These are phyloP conservation scores for Corchorus olitorius DNA, from an alignment of 345 rosid species.

Conservation along the genomic window DNA sequence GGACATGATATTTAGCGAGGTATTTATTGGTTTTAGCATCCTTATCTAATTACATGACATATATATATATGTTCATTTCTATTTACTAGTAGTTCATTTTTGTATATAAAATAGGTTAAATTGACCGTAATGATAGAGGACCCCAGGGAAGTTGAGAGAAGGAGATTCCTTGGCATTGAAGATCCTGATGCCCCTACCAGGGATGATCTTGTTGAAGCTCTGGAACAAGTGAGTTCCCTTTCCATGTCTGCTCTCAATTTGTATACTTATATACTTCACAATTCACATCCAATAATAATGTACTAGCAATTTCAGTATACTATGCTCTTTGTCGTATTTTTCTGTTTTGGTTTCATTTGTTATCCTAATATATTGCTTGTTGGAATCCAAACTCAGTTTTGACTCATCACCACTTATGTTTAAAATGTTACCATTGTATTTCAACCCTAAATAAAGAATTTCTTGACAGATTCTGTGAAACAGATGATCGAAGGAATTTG, in stretches of 20 bases:
- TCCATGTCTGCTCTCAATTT: background rate
- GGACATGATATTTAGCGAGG: slow-evolving; percentile 93
- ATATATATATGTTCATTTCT: background rate
- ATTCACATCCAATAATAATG: background rate
- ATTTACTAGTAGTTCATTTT: background rate
- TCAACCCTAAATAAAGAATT: background rate
- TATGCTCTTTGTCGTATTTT: background rate
- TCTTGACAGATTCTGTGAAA: background rate
- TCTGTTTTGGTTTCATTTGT: background rate
- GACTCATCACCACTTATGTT: background rate
- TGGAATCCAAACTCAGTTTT: background rate
- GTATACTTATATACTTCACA: background rate
- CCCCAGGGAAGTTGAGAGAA: slow-evolving; percentile 84
- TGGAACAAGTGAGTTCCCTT: slow-evolving; percentile 54
- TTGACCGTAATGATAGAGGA: slow-evolving; percentile 88
- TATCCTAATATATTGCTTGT: background rate
- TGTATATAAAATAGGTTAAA: slow-evolving; percentile 52
- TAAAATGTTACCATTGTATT: background rate
- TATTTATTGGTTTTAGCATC: slow-evolving; percentile 14
- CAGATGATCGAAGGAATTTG: background rate
- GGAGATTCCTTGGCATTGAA: slow-evolving; percentile 84
- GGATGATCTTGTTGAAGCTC: slow-evolving; percentile 81
- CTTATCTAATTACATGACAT: background rate
- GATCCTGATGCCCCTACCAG: slow-evolving; percentile 75
- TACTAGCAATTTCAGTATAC: background rate